A percentile compares a stretch with the other conserved stretches of the same genome.
Conservation (phyloP, 2,329 filamentous ascomycete genomes). For the Hortaea sp. region DNA sequence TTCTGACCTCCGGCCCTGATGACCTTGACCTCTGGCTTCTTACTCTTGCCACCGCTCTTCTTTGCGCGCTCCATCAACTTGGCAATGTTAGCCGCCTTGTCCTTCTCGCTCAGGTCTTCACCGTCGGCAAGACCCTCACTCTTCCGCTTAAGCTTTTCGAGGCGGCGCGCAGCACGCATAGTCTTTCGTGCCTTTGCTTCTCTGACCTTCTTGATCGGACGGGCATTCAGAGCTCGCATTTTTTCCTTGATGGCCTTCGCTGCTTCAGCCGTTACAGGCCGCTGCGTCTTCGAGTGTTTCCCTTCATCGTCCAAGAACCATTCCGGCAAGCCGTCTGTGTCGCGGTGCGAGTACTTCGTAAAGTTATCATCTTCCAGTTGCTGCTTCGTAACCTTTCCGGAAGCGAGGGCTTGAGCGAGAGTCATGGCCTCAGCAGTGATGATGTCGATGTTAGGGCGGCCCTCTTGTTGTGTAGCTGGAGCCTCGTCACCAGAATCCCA, state of each 20-base stretch:
- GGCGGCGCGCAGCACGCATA: constrained; percentile 76
- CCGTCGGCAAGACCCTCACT: constrained; percentile 80
- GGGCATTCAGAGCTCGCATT: constrained; percentile 78
- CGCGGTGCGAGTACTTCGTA: constrained; percentile 86
- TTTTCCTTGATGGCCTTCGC: constrained; percentile 93
- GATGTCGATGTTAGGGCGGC: constrained; percentile 79
- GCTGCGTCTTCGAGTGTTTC: constrained; percentile 71
- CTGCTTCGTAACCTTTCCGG: constrained; percentile 66
- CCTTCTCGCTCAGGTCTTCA: constrained; percentile 87
- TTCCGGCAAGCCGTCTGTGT: constrained; percentile 82
- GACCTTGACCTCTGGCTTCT: constrained; percentile 69
- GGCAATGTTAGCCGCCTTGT: constrained; percentile 78
- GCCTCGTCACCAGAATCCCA: constrained; percentile 56
- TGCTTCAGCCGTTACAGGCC: constrained; percentile 85
- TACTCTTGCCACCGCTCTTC: constrained; percentile 52
- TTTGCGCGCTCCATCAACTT: constrained; percentile 72
- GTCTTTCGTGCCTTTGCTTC: constrained; percentile 97
- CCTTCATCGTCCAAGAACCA: constrained; percentile 96
- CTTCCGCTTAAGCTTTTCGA: constrained; percentile 97
- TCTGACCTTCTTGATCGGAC: constrained; percentile 97
- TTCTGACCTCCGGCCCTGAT: constrained; percentile 82
- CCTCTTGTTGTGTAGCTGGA: constrained; percentile 35
- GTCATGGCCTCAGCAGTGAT: constrained; percentile 99
- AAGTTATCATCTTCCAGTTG: constrained; percentile 85
- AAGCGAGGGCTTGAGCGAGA: constrained; percentile 81